phyloP scores from a whole-genome alignment of 352 stramenopile genomes.

The Peronospora destructor region DNA sequence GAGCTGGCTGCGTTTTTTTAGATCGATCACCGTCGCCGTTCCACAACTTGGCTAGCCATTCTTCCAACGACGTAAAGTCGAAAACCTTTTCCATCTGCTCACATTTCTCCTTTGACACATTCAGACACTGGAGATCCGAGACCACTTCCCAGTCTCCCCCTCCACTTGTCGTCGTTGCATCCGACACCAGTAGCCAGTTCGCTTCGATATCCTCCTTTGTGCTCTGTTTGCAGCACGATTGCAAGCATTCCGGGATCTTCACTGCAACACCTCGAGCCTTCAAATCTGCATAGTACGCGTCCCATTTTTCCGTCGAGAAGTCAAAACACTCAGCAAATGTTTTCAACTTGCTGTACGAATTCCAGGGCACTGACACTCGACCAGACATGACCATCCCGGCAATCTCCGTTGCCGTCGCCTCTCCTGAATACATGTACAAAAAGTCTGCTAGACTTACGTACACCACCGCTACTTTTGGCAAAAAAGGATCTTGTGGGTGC shows the following conservation, averaged over 20 bases:
- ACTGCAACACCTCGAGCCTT: slow-evolving; percentile 21
- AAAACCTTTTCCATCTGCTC: slow-evolving; percentile 54
- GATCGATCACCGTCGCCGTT: slow-evolving; percentile 21
- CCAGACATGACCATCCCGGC: slow-evolving; percentile 81
- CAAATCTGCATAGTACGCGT: slow-evolving; percentile 61
- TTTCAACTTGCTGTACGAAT: slow-evolving; percentile 72
- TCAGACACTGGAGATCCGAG: slow-evolving; percentile 48
- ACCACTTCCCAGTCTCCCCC: slow-evolving; percentile 69
- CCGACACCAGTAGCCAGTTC: slow-evolving; percentile 75
- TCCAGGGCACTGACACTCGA: slow-evolving; percentile 79
- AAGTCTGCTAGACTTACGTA: slow-evolving; percentile 75
- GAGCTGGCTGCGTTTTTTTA: slow-evolving; percentile 12
- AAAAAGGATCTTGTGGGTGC: slow-evolving; percentile 42
- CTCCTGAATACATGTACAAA: slow-evolving; percentile 83
- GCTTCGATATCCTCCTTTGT: slow-evolving; percentile 75
- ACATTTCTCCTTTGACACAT: slow-evolving; percentile 51
- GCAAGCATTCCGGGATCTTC: slow-evolving; percentile 36
- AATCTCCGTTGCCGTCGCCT: slow-evolving; percentile 69
- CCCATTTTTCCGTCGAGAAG: slow-evolving; percentile 78
- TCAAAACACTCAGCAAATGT: slow-evolving; percentile 82
- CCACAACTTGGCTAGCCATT: slow-evolving; percentile 61
- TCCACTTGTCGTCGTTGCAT: slow-evolving; percentile 44
- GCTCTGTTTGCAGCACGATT: slow-evolving; percentile 54
- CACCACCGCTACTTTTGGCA: slow-evolving; percentile 58
- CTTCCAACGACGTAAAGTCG: slow-evolving; percentile 53